Conservation (phyloP, 2,329 filamentous ascomycete genomes). For the Ophiostoma ips region DNA sequence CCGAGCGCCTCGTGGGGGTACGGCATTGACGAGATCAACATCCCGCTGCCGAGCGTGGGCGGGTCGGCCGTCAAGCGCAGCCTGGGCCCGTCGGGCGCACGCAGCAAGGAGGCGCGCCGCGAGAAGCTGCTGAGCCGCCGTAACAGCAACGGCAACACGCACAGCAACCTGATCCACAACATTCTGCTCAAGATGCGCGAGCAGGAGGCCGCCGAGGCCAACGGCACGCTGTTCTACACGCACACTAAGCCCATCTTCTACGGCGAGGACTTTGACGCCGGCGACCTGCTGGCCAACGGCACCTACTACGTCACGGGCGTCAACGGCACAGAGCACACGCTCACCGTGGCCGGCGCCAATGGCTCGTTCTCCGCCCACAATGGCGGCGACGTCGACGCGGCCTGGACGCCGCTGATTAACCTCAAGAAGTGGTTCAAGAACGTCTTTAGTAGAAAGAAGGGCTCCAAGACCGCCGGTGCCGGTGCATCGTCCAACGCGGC, state of each 20-base stretch:
- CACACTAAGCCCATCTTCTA: too few species aligned
- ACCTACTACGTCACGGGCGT: too few species aligned
- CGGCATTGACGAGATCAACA: neutral
- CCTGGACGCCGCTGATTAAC: neutral
- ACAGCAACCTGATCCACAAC: neutral
- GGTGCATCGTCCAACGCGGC: too few species aligned
- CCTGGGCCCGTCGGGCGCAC: too few species aligned
- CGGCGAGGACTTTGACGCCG: neutral
- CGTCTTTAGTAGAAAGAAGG: neutral
- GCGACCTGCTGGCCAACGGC: neutral
- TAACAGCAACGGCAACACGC: neutral
- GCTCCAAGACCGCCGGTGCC: neutral
- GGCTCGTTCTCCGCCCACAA: neutral
- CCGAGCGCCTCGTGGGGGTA: conserved; percentile 1
- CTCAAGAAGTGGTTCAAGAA: neutral
- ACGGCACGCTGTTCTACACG: neutral
- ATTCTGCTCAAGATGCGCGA: neutral
- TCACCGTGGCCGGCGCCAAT: too few species aligned
- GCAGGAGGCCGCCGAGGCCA: neutral
- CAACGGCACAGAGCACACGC: too few species aligned
- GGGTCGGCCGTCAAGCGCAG: neutral
- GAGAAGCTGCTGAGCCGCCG: neutral
- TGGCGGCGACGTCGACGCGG: neutral
- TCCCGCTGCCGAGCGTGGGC: neutral
- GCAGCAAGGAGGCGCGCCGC: neutral